Base-by-base conservation (phyloP, 208 protist genomes). In the Crithidia expoeki region DNA sequence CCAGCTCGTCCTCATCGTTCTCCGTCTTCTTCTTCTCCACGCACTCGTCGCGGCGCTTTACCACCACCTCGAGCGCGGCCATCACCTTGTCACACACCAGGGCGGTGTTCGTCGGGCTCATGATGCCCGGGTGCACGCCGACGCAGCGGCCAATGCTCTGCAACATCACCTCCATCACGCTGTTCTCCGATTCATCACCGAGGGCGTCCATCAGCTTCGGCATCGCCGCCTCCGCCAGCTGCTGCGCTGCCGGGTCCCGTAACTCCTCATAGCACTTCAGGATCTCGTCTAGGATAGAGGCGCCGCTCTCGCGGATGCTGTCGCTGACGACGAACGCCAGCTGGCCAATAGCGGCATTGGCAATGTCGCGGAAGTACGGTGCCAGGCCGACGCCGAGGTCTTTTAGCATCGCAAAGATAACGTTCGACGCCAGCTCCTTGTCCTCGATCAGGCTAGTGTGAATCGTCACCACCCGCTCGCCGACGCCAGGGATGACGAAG, bases 391-490 rank as follows among this genome's bases (percentile, higher is more conserved):
- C 69, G 23, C 84, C 86, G 28, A 94, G 71, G 57, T 94, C 83
- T 21, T 72, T 63, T 50, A 96, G 36, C 64, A 95, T 93, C 28
- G 84, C 62, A 51, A 78, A 84, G n/a, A 93, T 53, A 25, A 95
- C 79, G 53, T 84, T 94, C 53, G 83, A 65, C 16, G 89, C 89
- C 34, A 94, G 81, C 58, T 94, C 84, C 81, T 96, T 96, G 65
- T 96, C 92, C 79, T 96, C 88, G 66, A 94, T 95, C 40, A 93
- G 81, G 53, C 81, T 80, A 2, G 86, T 94, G 70, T 93, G 88
- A 38, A 96, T 72, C 63, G 85, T 89, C 36, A 86, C 78, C 25
- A 86, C 81, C 38, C 83, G 87, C 49, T 92, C 83, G 50, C 92
- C 92, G 14, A 86, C 77, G 52, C 88, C 88, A 32, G 88, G 88